Evolutionary conservation across 202 grass and related monocot genomes (phyloP).

Genomic region (Bolboschoenoplectus hybrid): DNA sequence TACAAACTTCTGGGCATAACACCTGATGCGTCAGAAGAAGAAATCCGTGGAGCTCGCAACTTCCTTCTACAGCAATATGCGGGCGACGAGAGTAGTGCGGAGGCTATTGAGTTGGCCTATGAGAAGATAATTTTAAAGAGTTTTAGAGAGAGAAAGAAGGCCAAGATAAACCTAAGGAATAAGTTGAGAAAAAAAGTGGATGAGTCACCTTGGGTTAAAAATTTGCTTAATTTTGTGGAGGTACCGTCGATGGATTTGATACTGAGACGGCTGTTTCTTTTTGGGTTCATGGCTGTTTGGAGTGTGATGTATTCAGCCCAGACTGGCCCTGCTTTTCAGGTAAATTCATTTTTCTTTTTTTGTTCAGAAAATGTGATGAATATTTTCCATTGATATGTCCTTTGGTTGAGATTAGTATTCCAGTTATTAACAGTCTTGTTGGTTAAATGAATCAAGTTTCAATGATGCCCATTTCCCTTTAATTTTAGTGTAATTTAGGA

Average conservation of each 20-base stretch:
- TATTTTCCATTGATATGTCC: background rate
- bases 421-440: background rate
- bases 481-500: background rate
- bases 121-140: conserved; percentile 96
- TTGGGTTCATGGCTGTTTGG: conserved; percentile 91
- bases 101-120: conserved; percentile 88
- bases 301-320: conserved; percentile 85
- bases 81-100: conserved; percentile 75
- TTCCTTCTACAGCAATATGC: conserved; percentile 82
- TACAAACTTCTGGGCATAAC: conserved; percentile 83
- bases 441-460: background rate
- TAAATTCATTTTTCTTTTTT: conserved; percentile 39
- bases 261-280: conserved; percentile 78
- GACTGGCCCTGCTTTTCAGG: conserved; percentile 94
- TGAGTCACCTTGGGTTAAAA: conserved; percentile 78
- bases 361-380: background rate
- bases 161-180: conserved; percentile 85
- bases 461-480: background rate
- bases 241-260: conserved; percentile 71
- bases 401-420: background rate
- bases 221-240: conserved; percentile 67
- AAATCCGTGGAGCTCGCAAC: conserved; percentile 71
- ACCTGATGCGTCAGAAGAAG: conserved; percentile 81
- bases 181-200: conserved; percentile 74
- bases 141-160: conserved; percentile 73